Conservation (phyloP, 2,329 filamentous ascomycete species). For the Sporothrix dimorphospora region DNA sequence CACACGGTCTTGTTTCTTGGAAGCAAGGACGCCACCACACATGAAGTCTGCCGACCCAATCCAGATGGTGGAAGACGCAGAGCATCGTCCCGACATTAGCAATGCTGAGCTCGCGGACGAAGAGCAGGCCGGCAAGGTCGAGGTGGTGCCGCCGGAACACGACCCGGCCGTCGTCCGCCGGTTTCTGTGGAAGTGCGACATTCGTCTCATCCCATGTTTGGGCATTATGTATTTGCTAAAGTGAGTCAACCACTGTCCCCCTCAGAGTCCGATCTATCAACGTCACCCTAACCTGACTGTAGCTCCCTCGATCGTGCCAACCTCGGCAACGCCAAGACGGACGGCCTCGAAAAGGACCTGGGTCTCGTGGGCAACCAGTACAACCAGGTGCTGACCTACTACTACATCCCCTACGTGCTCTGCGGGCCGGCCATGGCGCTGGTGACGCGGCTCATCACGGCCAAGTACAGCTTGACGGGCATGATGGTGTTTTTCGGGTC, state of each 20-base stretch:
- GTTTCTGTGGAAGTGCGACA: constrained; percentile 7
- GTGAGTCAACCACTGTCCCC: too few species aligned
- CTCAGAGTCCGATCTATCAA: too few species aligned
- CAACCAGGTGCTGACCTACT: constrained; percentile 69
- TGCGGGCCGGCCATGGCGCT: constrained; percentile 58
- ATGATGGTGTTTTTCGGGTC: constrained; percentile 67
- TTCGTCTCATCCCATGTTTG: constrained; percentile 10
- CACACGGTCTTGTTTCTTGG: neutral
- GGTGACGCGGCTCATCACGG: neutral
- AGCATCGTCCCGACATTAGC: neutral
- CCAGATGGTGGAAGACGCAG: neutral
- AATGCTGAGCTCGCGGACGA: neutral
- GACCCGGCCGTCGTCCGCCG: constrained; percentile 5
- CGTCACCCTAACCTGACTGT: too few species aligned
- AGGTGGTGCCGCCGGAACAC: neutral
- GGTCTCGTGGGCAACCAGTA: constrained; percentile 66
- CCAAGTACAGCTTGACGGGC: constrained; percentile 35
- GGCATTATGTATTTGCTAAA: constrained; percentile 23
- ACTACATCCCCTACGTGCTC: constrained; percentile 74
- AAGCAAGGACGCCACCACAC: too few species aligned
- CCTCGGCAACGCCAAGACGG: constrained; percentile 57
- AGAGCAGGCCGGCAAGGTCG: neutral
- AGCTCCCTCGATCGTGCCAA: constrained; percentile 42
- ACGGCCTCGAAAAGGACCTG: constrained; percentile 55
- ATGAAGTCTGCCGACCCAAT: neutral